Percentiles rank a stretch among this genome's conserved stretches.
phyloP scores from a whole-genome alignment of 305 asterid species.

The Rubia tinctorum region DNA sequence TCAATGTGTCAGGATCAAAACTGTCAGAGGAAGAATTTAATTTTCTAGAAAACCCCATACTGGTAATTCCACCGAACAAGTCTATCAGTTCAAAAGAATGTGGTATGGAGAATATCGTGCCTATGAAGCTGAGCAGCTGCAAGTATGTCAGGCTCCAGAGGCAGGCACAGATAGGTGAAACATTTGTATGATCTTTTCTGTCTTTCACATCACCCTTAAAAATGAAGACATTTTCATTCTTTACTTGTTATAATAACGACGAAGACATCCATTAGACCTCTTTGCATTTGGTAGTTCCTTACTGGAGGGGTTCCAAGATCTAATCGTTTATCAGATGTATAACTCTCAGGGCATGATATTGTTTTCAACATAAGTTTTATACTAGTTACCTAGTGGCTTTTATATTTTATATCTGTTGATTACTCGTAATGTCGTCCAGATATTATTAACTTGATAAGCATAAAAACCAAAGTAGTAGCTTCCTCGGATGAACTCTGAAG shows the following conservation, averaged over 20 bases:
- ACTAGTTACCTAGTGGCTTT: neutral
- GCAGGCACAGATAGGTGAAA: conserved; percentile 43
- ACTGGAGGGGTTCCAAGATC: neutral
- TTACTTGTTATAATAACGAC: neutral
- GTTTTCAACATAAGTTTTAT: neutral
- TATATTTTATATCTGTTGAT: neutral
- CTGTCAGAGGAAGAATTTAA: conserved; percentile 35
- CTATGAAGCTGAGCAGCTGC: conserved; percentile 27
- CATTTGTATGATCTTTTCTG: conserved; percentile 21
- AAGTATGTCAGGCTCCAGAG: conserved; percentile 26
- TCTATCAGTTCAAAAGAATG: conserved; percentile 17
- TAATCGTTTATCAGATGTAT: neutral
- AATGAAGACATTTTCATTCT: neutral
- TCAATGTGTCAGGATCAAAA: conserved; percentile 28
- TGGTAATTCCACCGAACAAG: conserved; percentile 31
- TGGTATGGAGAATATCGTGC: conserved; percentile 35
- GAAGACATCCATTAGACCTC: neutral
- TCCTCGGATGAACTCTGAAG: neutral
- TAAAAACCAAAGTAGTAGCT: neutral
- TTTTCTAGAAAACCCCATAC: conserved; percentile 20
- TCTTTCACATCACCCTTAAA: neutral
- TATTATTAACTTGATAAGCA: neutral
- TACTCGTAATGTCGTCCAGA: neutral
- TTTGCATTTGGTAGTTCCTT: neutral
- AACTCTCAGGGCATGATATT: neutral